Percentiles rank a stretch among this genome's conserved stretches.
Conservation (phyloP, 495 filamentous ascomycete species). For the Chaetomium tenue region DNA sequence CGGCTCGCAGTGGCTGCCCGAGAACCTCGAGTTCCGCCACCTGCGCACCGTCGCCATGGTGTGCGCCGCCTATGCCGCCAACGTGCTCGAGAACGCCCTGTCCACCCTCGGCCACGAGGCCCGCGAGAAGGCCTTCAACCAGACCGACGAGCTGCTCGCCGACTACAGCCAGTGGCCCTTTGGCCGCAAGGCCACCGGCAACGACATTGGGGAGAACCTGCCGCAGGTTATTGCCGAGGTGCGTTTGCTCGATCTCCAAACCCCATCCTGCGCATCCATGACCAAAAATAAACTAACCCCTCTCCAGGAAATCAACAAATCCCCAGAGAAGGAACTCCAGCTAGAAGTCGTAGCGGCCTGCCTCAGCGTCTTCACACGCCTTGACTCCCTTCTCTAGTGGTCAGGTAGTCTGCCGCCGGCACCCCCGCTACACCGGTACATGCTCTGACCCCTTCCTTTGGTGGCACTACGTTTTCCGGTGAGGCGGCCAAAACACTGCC, state of each 20-base stretch:
- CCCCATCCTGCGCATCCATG: too few species aligned
- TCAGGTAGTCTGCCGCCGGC: neutral
- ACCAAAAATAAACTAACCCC: conserved; percentile 20
- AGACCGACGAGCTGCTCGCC: conserved; percentile 91
- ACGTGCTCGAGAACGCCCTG: conserved; percentile 96
- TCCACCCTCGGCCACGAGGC: conserved; percentile 90
- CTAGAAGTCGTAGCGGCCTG: conserved; percentile 96
- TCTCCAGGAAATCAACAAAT: conserved; percentile 66
- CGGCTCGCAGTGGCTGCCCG: conserved; percentile 78
- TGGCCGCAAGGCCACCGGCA: conserved; percentile 69
- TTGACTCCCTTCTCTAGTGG: conserved; percentile 82
- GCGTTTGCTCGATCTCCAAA: conserved; percentile 12
- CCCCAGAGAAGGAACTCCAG: conserved; percentile 89
- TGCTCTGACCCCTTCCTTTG: neutral
- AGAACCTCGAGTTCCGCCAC: conserved; percentile 90
- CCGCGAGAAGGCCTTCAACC: conserved; percentile 88
- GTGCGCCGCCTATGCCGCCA: conserved; percentile 95
- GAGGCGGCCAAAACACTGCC: too few species aligned
- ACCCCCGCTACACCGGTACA: neutral
- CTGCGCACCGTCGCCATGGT: conserved; percentile 91
- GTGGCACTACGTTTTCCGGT: too few species aligned
- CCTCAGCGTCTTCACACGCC: conserved; percentile 91
- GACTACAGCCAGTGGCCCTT: conserved; percentile 99
- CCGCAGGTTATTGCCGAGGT: conserved; percentile 80
- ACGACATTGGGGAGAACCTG: conserved; percentile 88